Evolutionary conservation across 305 asterid species (phyloP), one percentile per base, ranked within the genome.

Genomic region (Fraxinus albicans): DNA sequence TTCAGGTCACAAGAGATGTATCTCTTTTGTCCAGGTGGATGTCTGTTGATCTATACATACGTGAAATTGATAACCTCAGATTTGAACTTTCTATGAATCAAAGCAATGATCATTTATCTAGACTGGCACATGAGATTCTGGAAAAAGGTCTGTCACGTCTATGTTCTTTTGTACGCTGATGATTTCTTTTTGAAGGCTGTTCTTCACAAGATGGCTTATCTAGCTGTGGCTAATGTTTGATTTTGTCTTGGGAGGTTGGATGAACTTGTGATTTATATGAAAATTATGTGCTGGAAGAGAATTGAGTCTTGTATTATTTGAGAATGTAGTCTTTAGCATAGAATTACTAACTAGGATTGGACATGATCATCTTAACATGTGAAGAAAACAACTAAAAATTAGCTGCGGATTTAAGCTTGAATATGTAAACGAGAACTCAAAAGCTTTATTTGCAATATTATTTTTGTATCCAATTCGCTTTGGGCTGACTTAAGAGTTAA

Each of bases 1-100:
- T 86, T 88, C 91, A 96, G 98, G 98, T 94, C 72, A 96, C 99
- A 73, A 92, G 87, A 86, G 95, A 93, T 88, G 99, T 96, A 55
- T 90, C 97, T 83, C 97, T 93, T 80, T 79, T 96, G 76, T 94
- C 99, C 69, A 92, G 99, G 88, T 96, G 99, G 99, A 96, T 96
- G 98, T 97, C 97, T 76, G 88, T 94, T 84, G 98, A 96, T 85
- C 95, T 96, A 33, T 94, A 92, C 83, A 79, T 92, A 73, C 93
- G 99, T 31, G 99, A 96, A 89, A 85, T 93, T 78, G 99, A 96
- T 86, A 93, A 76, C 89, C 95, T 96, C 65, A 93, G 98, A 89
- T 96, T 96, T 82, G 99, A 96, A 88, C 98, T 96, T 88, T 96
- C 99, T 83, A 91, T 96, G 98, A 96, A 92, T 79, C 94, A 87